These are phyloP conservation scores for Candida quercuum DNA, from an alignment of 805 yeast species.

Conservation along the genomic window DNA sequence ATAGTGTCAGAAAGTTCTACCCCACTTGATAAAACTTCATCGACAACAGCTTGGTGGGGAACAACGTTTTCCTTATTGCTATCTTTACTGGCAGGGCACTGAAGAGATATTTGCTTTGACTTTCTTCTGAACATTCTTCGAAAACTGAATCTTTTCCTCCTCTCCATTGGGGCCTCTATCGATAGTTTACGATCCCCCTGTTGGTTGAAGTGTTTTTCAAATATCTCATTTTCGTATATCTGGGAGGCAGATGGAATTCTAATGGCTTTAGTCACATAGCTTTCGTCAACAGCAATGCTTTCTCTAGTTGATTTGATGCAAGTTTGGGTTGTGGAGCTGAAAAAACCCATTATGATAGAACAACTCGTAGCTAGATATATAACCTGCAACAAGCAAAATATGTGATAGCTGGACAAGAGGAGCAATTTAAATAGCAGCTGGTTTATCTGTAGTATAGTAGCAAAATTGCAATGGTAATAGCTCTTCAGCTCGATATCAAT, in stretches of 20 bases:
- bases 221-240: constrained; percentile 3
- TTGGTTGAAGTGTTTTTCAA: constrained; percentile 3
- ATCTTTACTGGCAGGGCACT: background rate
- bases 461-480: too few species aligned
- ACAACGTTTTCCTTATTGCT: constrained; percentile 4
- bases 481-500: too few species aligned
- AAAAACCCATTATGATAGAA: constrained; percentile 9
- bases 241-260: constrained; percentile 7
- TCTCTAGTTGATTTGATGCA: background rate
- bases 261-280: constrained; percentile 2
- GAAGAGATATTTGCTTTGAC: background rate
- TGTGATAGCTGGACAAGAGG: background rate
- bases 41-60: constrained; percentile 3
- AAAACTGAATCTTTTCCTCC: constrained; percentile 3
- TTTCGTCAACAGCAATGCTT: constrained; percentile 6
- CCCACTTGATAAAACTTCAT: constrained; percentile 2
- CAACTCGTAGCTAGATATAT: too few species aligned
- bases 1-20: background rate
- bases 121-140: constrained; percentile 4
- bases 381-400: too few species aligned
- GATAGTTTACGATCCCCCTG: background rate
- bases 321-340: constrained; percentile 1
- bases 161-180: background rate
- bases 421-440: too few species aligned
- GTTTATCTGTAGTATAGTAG: too few species aligned